Percentiles rank a stretch among this genome's conserved stretches.
Conservation (phyloP, 306 rosid species). For the Vicia villosa region DNA sequence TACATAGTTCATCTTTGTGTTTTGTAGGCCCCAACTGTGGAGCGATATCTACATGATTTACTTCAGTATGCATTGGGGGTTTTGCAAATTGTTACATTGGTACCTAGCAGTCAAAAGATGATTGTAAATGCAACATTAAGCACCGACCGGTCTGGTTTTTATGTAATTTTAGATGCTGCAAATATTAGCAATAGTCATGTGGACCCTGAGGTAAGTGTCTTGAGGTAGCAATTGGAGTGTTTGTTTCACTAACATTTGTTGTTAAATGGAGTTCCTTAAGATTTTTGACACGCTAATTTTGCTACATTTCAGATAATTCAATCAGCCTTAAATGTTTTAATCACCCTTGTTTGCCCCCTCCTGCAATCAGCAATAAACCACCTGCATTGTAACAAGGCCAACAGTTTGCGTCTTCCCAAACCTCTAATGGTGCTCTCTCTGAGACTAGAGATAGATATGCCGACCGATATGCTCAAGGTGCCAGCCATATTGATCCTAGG, state of each 20-base stretch:
- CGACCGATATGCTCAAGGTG: conserved; percentile 59
- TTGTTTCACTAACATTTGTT: conserved; percentile 22
- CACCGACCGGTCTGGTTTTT: conserved; percentile 83
- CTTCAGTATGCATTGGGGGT: conserved; percentile 97
- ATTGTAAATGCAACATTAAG: conserved; percentile 84
- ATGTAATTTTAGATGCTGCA: conserved; percentile 93
- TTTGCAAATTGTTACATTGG: conserved; percentile 87
- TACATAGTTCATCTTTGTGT: conserved; percentile 26
- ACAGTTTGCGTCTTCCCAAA: conserved; percentile 64
- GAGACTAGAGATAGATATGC: conserved; percentile 68
- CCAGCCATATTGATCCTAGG: conserved; percentile 67
- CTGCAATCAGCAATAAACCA: conserved; percentile 92
- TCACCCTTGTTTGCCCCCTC: conserved; percentile 98
- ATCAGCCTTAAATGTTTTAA: conserved; percentile 87
- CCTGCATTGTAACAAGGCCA: conserved; percentile 64
- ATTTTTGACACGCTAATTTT: conserved; percentile 16
- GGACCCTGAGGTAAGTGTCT: too few species aligned
- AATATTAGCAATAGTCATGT: too few species aligned
- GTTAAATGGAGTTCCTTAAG: conserved; percentile 16
- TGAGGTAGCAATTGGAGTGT: too few species aligned
- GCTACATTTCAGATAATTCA: conserved; percentile 80
- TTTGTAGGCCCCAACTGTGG: conserved; percentile 92
- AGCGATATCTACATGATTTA: conserved; percentile 91
- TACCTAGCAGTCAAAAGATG: conserved; percentile 91
- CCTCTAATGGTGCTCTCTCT: conserved; percentile 57